These are phyloP conservation scores for Dendrobium officinale DNA, from an alignment of 106 monocot species.

Conservation along the genomic window DNA sequence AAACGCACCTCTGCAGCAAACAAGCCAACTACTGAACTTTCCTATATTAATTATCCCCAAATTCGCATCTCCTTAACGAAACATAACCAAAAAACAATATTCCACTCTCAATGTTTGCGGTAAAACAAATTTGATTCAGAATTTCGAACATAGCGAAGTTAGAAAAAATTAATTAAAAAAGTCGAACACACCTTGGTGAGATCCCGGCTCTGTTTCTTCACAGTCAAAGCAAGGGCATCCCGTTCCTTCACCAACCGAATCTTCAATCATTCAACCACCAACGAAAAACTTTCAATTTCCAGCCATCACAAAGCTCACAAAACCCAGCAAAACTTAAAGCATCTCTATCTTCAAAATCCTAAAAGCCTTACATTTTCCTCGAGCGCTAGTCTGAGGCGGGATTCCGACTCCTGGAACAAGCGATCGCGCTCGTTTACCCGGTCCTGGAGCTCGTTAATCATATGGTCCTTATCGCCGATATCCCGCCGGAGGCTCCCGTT, in stretches of 20 bases:
- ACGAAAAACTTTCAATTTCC: not conserved
- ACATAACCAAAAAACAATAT: not conserved
- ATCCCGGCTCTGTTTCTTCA: slow-evolving; percentile 68
- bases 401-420: slow-evolving; percentile 40
- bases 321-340: not conserved
- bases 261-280: slow-evolving; percentile 21
- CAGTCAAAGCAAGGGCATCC: slow-evolving; percentile 48
- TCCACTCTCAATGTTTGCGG: not conserved
- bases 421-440: slow-evolving; percentile 42
- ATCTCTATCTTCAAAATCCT: not conserved
- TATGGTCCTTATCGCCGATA: slow-evolving; percentile 49
- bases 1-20: too few relatives aligned
- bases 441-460: slow-evolving; percentile 56
- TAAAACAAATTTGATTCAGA: not conserved
- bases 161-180: not conserved
- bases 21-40: not conserved
- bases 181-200: slow-evolving; percentile 48
- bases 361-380: slow-evolving; percentile 68
- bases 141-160: not conserved
- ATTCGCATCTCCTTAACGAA: not conserved
- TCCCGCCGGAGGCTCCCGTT: slow-evolving; percentile 31
- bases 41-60: not conserved
- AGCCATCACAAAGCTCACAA: not conserved
- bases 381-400: slow-evolving; percentile 27
- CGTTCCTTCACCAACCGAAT: slow-evolving; percentile 58